Percentiles rank a stretch among this genome's conserved stretches.
phyloP scores from a whole-genome alignment of 2,329 filamentous ascomycete genomes.

The Colletotrichum eleusines region DNA sequence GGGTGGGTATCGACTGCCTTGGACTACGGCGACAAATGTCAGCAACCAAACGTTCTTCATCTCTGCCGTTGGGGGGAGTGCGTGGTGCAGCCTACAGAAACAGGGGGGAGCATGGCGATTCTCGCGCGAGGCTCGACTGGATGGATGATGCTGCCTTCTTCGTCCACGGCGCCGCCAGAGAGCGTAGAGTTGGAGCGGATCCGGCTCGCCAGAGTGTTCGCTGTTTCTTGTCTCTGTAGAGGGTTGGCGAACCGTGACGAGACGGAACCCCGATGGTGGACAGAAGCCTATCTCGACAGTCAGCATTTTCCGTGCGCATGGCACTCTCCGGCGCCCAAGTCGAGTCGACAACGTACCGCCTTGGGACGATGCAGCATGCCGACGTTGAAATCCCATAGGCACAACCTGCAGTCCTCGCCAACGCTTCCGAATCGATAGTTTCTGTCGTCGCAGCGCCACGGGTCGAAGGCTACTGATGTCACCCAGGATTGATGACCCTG shows the following conservation, averaged over 20 bases:
- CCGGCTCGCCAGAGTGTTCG: constrained; percentile 69
- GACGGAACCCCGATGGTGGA: constrained; percentile 67
- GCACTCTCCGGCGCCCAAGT: constrained; percentile 1
- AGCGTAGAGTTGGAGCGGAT: constrained; percentile 79
- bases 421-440: constrained; percentile 98
- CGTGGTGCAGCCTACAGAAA: constrained; percentile 74
- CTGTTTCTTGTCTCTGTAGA: constrained; percentile 71
- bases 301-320: constrained; percentile 21
- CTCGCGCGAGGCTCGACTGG: constrained; percentile 85
- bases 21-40: constrained; percentile 61
- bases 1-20: constrained; percentile 90
- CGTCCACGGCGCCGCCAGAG: constrained; percentile 58
- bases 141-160: constrained; percentile 76
- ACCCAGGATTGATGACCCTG: constrained; percentile 98
- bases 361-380: constrained; percentile 96
- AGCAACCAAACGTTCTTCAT: constrained; percentile 18
- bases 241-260: constrained; percentile 62
- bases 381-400: constrained; percentile 97
- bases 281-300: constrained; percentile 58
- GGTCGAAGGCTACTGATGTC: constrained; percentile 91
- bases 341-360: constrained; percentile 67
- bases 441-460: constrained; percentile 94
- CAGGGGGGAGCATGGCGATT: constrained; percentile 89
- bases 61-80: neutral
- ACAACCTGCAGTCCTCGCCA: constrained; percentile 89